Conservation (phyloP, 2,329 filamentous ascomycete species). For the Pyrenophora tritici-repentis region DNA sequence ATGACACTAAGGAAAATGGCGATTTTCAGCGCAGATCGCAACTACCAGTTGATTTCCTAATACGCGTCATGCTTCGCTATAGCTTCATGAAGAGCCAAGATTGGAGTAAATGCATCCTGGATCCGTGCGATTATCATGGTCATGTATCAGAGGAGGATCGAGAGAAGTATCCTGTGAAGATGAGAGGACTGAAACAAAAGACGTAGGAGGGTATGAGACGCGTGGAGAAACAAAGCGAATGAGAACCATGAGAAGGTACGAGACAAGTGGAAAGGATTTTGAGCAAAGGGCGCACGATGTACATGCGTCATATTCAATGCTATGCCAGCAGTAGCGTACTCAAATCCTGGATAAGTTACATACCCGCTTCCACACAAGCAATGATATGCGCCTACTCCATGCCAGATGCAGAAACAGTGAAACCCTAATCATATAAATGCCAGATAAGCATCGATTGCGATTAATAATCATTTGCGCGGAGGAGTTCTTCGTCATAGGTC, state of each 20-base stretch:
- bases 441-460: no score
- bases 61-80: constrained; percentile 6
- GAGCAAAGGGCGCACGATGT: neutral
- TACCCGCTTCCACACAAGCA: constrained; percentile 8
- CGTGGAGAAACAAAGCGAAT: neutral
- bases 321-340: constrained; percentile 16
- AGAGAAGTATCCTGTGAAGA: neutral
- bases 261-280: neutral
- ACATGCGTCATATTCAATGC: constrained; percentile 16
- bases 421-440: constrained; percentile 13
- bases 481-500: constrained; percentile 44
- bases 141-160: neutral
- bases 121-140: constrained; percentile 13
- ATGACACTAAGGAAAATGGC: neutral
- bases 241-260: no score
- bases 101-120: no score
- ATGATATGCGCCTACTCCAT: constrained; percentile 26
- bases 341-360: constrained; percentile 16
- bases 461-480: constrained; percentile 28
- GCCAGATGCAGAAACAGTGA: constrained; percentile 27
- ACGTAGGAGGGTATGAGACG: no score
- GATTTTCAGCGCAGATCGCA: neutral
- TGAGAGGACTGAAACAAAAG: no score
- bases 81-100: no score
- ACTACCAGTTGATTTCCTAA: constrained; percentile 6